Percentiles rank a stretch among this genome's conserved stretches.
Conservation (phyloP, 495 filamentous ascomycete genomes). For the Clavariopsis aquatica region DNA sequence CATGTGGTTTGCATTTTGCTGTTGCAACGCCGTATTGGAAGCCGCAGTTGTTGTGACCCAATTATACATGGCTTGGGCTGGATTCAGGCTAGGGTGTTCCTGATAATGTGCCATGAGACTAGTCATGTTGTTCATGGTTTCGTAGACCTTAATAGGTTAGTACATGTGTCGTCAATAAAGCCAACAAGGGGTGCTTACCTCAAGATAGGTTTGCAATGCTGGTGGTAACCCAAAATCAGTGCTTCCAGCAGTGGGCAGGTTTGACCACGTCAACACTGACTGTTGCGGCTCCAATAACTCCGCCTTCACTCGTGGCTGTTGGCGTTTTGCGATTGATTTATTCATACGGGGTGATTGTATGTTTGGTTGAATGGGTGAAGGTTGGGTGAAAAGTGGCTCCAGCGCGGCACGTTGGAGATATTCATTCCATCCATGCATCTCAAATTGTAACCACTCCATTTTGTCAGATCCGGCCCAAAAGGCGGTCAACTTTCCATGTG, state of each 20-base stretch:
- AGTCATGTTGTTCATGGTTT: constrained; percentile 46
- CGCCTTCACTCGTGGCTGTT: constrained; percentile 30
- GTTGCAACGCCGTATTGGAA: constrained; percentile 30
- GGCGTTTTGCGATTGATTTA: constrained; percentile 39
- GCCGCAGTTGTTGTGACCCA: constrained; percentile 37
- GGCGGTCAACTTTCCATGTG: constrained; percentile 39
- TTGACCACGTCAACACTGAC: constrained; percentile 28
- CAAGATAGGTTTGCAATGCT: constrained; percentile 42
- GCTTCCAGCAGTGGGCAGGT: constrained; percentile 38
- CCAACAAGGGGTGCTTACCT: constrained; percentile 36
- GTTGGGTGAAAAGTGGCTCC: constrained; percentile 34
- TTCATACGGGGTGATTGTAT: constrained; percentile 46
- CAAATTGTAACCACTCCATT: constrained; percentile 41
- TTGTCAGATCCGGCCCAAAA: constrained; percentile 40
- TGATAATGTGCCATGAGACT: constrained; percentile 44
- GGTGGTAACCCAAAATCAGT: constrained; percentile 38
- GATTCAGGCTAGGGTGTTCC: constrained; percentile 39
- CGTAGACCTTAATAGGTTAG: constrained; percentile 41
- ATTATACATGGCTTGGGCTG: constrained; percentile 40
- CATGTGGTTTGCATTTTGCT: constrained; percentile 36
- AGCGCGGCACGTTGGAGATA: constrained; percentile 38
- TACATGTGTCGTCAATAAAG: neutral
- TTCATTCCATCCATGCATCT: constrained; percentile 40
- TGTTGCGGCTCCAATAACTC: constrained; percentile 35
- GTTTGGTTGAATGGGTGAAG: constrained; percentile 34